Base-by-base conservation (phyloP, 2,329 filamentous ascomycete species). In the Truncatella angustata region DNA sequence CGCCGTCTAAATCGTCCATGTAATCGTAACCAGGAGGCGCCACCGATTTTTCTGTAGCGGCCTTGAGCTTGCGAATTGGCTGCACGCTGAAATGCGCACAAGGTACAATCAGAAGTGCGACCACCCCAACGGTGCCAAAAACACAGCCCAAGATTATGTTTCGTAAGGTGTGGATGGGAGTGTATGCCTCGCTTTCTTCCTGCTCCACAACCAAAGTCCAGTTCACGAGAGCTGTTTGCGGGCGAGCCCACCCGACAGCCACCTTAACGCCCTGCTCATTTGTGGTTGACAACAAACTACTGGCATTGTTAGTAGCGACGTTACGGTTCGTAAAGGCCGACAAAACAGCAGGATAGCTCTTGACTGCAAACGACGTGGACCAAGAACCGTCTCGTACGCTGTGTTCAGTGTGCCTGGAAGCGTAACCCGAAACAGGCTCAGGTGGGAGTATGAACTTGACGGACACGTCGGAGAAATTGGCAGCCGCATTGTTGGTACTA, bases 201-300 rank as follows among this genome's bases (percentile, higher is more conserved):
- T 94, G 86, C 65, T 96, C 92, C 1, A 96, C 81, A 2, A 96
- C 62, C 3, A 97, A 73, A 4, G 89, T 84, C 92, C 92, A 97
- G 62, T 93, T 83, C 6, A 89, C 89, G 49, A 95, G 71, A 0
- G 72, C 66, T 4, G 79, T 90, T 49, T 81, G 77, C 0, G 88
- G 84, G 10, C 87, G 77, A 6, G 90, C 89, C 62, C 85, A 93
- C 20, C 91, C 92, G n/a, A 92, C 86, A 10, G 90, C 87, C 1
- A 97, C 90, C 4, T 71, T 66, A 9, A 79, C 67, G 0, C 80
- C 80, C 56, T 90, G 76, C 61, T 96, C 91, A 59, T 96, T 95
- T 7, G 67, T 75, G 0, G 89, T 88, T 10, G 82, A 81, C 12
- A 96, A 74, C 1, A 79, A 66, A 55, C 85, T 84, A 14, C 86